Evolutionary conservation across 2,329 filamentous ascomycete genomes (phyloP), one percentile per base, ranked within the genome.

Genomic region (Emmonsiellopsis sp.): DNA sequence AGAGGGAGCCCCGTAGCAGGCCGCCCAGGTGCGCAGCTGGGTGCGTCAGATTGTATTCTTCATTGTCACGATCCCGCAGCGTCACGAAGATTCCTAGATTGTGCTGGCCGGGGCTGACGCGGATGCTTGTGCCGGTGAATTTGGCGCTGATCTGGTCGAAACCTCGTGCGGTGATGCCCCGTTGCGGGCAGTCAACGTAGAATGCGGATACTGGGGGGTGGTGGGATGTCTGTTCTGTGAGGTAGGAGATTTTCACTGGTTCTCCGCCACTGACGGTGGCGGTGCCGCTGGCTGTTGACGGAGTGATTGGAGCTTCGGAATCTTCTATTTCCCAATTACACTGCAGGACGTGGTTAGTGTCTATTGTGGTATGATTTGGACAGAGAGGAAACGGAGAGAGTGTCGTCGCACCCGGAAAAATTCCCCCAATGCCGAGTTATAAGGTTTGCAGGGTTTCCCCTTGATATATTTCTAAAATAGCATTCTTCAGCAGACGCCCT

Each of bases 91-190:
- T 97, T 59, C 93, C 93, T 60, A 94, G 78, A 70, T 98, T 98
- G 74, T 95, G 89, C 66, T 91, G 85, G 58, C 93, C 93, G 0
- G 93, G 89, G 20, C 86, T 84, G 38, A 98, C 92, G 67, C 90
- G 89, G 70, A 98, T 81, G 62, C 88, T 92, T 15, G 93, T 96
- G 54, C 93, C 93, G 1, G 93, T 97, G 73, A 98, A 98, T 71
- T 96, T 97, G 65, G 93, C 93, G 61, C 87, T 92, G 63, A 98
- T 85, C 74, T 98, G 93, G 66, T 98, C 93, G 66, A 92, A 98
- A 1, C 93, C 93, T 55, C 86, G 81, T 13, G 93, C 93, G 38
- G 83, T 83, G 59, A 98, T 80, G 31, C 92, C 93, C 67, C 89
- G 91, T 61, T 94, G 87, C 0, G 91, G 90, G 66, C 93, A 98